Evolutionary conservation across 306 rosid species (phyloP).

Genomic region (Pyrus communis): DNA sequence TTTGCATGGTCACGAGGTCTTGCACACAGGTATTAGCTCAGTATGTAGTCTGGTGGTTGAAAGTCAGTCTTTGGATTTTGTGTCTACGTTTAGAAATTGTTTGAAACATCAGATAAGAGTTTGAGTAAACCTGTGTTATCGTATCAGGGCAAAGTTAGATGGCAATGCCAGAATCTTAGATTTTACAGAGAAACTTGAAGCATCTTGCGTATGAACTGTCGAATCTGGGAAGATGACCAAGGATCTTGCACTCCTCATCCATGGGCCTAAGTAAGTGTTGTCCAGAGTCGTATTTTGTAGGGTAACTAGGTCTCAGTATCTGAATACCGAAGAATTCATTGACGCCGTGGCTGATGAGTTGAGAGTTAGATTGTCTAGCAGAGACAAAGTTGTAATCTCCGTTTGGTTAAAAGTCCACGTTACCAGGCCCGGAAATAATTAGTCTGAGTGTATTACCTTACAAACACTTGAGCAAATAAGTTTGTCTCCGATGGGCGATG

Average conservation of each 20-base stretch:
- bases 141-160: slow-evolving; percentile 83
- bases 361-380: slow-evolving; percentile 37
- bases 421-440: no score
- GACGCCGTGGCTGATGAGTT: slow-evolving; percentile 74
- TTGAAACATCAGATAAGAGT: neutral
- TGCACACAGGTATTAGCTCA: slow-evolving; percentile 56
- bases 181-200: slow-evolving; percentile 68
- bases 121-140: slow-evolving; percentile 1
- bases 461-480: no score
- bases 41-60: neutral
- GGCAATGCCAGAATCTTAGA: slow-evolving; percentile 57
- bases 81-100: neutral
- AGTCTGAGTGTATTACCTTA: no score
- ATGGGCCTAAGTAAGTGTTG: slow-evolving; percentile 67
- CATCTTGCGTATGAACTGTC: slow-evolving; percentile 71
- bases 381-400: slow-evolving; percentile 27
- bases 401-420: no score
- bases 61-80: neutral
- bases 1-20: slow-evolving; percentile 96
- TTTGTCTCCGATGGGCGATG: no score
- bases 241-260: slow-evolving; percentile 83
- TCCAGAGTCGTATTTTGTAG: slow-evolving; percentile 19
- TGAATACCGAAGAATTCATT: slow-evolving; percentile 81
- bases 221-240: slow-evolving; percentile 95
- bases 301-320: slow-evolving; percentile 59